Evolutionary conservation across 2,329 filamentous ascomycete species (phyloP).

Genomic region (Colletotrichum orchidophilum): DNA sequence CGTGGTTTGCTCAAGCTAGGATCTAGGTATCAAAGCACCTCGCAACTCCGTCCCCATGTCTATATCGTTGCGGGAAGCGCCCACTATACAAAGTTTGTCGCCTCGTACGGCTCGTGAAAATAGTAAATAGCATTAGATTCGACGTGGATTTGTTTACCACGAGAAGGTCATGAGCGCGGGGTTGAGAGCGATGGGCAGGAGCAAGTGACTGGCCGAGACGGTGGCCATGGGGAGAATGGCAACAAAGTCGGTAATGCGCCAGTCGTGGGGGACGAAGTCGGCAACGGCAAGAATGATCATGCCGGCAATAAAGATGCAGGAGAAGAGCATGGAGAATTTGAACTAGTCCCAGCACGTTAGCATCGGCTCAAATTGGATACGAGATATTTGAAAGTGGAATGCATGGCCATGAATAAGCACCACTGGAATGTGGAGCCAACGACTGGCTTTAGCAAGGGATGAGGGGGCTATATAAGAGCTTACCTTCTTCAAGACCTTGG

Average conservation of each 20-base stretch:
- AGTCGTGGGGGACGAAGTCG: slow-evolving; percentile 71
- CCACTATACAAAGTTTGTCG: slow-evolving; percentile 20
- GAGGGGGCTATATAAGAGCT: slow-evolving; percentile 56
- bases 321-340: slow-evolving; percentile 76
- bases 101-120: slow-evolving; percentile 21
- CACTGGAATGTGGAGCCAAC: slow-evolving; percentile 39
- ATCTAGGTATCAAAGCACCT: slow-evolving; percentile 29
- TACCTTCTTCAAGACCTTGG: slow-evolving; percentile 80
- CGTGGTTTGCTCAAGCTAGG: slow-evolving; percentile 19
- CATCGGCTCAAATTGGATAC: not conserved
- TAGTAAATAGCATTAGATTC: not conserved
- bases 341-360: slow-evolving; percentile 56
- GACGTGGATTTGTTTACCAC: slow-evolving; percentile 60
- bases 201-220: slow-evolving; percentile 73
- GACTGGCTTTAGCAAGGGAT: not conserved
- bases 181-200: slow-evolving; percentile 78
- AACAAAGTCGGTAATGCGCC: slow-evolving; percentile 76
- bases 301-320: slow-evolving; percentile 63
- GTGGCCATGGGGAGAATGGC: slow-evolving; percentile 81
- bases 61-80: slow-evolving; percentile 26
- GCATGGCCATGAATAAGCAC: slow-evolving; percentile 39
- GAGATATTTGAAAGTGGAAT: not conserved
- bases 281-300: slow-evolving; percentile 74
- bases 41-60: slow-evolving; percentile 32
- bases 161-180: slow-evolving; percentile 84